phyloP scores from a whole-genome alignment of 805 yeast genomes.

The Wickerhamomyces bovis region DNA sequence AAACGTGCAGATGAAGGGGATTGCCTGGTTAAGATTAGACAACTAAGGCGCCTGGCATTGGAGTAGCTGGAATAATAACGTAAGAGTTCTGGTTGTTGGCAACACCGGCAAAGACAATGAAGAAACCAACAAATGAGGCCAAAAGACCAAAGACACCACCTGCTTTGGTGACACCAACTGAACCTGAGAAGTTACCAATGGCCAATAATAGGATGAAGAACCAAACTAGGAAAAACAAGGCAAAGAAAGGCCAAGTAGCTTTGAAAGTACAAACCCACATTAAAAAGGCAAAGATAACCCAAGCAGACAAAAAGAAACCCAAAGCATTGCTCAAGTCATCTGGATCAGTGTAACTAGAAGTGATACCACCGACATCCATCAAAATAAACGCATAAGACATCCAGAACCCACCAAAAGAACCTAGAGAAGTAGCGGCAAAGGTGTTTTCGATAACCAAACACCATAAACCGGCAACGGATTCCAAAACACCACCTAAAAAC shows the following conservation, averaged over 20 bases:
- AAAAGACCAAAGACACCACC: conserved; percentile 60
- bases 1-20: not conserved
- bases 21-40: conserved; percentile 12
- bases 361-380: conserved; percentile 52
- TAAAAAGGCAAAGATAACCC: conserved; percentile 60
- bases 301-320: conserved; percentile 55
- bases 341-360: conserved; percentile 40
- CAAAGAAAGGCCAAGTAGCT: conserved; percentile 52
- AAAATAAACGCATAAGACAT: conserved; percentile 62
- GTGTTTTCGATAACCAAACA: conserved; percentile 73
- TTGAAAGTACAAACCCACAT: conserved; percentile 52
- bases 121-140: conserved; percentile 53
- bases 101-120: conserved; percentile 57
- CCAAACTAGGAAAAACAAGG: conserved; percentile 48
- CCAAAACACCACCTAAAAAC: conserved; percentile 71
- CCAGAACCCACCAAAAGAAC: conserved; percentile 68
- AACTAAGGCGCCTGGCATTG: conserved; percentile 42
- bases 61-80: conserved; percentile 43
- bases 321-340: conserved; percentile 42
- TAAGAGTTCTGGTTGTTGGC: conserved; percentile 57
- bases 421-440: conserved; percentile 56
- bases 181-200: conserved; percentile 47
- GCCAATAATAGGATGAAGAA: conserved; percentile 46
- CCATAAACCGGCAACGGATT: conserved; percentile 68
- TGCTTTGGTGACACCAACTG: conserved; percentile 39